A percentile compares a stretch with the other conserved stretches of the same genome.
These are phyloP conservation scores for Colletotrichum lentis DNA, from an alignment of 2,329 filamentous ascomycete species.

Conservation along the genomic window DNA sequence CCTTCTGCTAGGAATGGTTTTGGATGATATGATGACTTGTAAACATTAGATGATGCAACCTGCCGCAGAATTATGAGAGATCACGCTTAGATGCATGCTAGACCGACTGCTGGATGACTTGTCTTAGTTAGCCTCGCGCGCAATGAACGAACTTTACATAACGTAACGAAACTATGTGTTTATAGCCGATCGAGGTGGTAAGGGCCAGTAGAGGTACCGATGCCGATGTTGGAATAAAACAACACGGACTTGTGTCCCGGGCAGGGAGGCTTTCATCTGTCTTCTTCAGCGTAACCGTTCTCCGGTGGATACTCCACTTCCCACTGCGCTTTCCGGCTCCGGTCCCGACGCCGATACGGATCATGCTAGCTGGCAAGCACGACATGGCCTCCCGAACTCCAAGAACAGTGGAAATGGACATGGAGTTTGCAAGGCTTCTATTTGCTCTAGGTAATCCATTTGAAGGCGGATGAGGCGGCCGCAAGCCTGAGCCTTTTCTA, in stretches of 20 bases:
- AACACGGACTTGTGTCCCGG: neutral
- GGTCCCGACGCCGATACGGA: neutral
- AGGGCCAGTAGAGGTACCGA: neutral
- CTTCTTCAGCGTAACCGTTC: neutral
- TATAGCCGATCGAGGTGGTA: neutral
- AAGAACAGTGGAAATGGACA: neutral
- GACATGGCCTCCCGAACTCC: neutral
- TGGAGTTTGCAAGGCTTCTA: neutral
- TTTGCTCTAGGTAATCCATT: no score
- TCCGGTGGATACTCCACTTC: neutral
- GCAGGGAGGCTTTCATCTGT: neutral
- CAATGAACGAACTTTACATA: neutral
- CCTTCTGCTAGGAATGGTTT: slow-evolving; percentile 2
- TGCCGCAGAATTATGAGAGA: neutral
- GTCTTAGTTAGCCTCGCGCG: neutral
- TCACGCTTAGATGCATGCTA: slow-evolving; percentile 2
- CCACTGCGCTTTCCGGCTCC: neutral
- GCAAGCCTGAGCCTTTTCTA: neutral
- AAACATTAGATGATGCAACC: slow-evolving; percentile 9
- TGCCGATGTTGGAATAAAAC: no score
- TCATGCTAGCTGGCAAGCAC: neutral
- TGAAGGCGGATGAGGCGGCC: neutral
- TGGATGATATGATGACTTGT: slow-evolving; percentile 16
- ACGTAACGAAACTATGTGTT: neutral
- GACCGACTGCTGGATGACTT: neutral